Percentiles rank a stretch among this genome's conserved stretches.
phyloP scores from a whole-genome alignment of 1,284 basidiomycete genomes.

The Moniliella sp. region DNA sequence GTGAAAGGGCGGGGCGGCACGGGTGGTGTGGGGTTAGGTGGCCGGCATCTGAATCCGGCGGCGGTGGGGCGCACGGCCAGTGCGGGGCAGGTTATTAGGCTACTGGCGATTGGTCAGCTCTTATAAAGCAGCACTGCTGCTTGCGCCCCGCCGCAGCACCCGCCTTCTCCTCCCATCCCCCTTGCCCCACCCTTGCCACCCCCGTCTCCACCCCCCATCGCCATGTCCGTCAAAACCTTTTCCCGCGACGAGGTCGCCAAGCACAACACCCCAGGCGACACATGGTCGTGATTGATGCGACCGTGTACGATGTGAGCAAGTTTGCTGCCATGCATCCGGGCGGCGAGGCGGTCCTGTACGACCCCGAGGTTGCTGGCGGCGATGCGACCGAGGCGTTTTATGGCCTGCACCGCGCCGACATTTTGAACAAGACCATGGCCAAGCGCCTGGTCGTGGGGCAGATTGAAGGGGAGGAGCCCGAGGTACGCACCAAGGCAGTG shows the following conservation, averaged over 20 bases:
- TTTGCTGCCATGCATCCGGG: slow-evolving; percentile 30
- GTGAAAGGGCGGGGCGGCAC: too few relatives aligned
- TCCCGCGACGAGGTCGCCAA: slow-evolving; percentile 4
- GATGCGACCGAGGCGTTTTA: slow-evolving; percentile 32
- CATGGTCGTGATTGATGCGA: slow-evolving; percentile 25
- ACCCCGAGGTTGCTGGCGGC: slow-evolving; percentile 28
- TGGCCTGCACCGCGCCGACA: slow-evolving; percentile 27
- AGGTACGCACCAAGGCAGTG: slow-evolving; percentile 17
- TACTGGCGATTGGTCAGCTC: too few relatives aligned
- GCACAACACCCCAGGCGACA: slow-evolving; percentile 17
- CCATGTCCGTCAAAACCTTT: too few relatives aligned
- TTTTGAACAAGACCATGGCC: slow-evolving; percentile 21
- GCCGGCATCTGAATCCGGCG: too few relatives aligned
- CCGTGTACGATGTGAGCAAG: slow-evolving; percentile 32
- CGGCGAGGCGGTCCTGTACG: slow-evolving; percentile 26
- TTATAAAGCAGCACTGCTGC: too few relatives aligned
- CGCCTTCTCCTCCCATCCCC: too few relatives aligned
- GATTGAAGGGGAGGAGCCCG: slow-evolving; percentile 26
- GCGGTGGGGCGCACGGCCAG: too few relatives aligned
- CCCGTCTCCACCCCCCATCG: too few relatives aligned
- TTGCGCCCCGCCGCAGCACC: too few relatives aligned
- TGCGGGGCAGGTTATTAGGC: too few relatives aligned
- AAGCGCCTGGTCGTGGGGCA: slow-evolving; percentile 23
- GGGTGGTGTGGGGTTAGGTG: too few relatives aligned
- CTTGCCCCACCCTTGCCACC: too few relatives aligned